phyloP scores from a whole-genome alignment of 1,139 yeast species.

The Arxiozyma slooffiae region DNA sequence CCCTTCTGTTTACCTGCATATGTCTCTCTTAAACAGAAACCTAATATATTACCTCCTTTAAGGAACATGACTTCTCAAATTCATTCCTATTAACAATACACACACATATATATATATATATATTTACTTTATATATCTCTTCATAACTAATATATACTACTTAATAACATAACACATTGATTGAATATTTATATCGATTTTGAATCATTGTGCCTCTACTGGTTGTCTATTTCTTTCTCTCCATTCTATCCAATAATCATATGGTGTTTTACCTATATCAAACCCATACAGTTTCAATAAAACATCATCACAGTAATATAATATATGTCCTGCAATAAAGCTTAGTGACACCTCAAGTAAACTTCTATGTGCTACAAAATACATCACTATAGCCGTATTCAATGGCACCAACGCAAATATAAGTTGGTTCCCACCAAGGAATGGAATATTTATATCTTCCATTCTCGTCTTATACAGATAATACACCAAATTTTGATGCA shows the following conservation, averaged over 20 bases:
- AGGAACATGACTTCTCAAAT: neutral
- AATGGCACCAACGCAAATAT: constrained; percentile 18
- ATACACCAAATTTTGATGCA: constrained; percentile 25
- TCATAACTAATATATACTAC: no score
- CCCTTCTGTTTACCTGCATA: constrained; percentile 28
- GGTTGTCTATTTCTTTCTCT: constrained; percentile 2
- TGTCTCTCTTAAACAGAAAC: constrained; percentile 1
- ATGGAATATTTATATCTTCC: constrained; percentile 14
- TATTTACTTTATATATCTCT: neutral
- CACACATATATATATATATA: neutral
- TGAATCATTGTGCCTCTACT: constrained; percentile 1
- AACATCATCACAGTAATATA: constrained; percentile 24
- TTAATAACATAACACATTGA: no score
- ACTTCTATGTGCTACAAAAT: constrained; percentile 13
- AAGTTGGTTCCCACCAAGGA: constrained; percentile 18
- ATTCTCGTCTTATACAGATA: constrained; percentile 21
- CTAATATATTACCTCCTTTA: neutral
- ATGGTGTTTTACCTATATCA: constrained; percentile 24
- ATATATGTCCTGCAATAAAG: constrained; percentile 25
- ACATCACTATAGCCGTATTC: constrained; percentile 17
- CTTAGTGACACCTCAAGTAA: constrained; percentile 19
- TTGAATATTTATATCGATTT: no score
- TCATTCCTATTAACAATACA: neutral
- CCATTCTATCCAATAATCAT: constrained; percentile 17
- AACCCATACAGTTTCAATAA: constrained; percentile 20